Conservation (phyloP, 2,329 filamentous ascomycete genomes). For the Aureobasidium sp. region DNA sequence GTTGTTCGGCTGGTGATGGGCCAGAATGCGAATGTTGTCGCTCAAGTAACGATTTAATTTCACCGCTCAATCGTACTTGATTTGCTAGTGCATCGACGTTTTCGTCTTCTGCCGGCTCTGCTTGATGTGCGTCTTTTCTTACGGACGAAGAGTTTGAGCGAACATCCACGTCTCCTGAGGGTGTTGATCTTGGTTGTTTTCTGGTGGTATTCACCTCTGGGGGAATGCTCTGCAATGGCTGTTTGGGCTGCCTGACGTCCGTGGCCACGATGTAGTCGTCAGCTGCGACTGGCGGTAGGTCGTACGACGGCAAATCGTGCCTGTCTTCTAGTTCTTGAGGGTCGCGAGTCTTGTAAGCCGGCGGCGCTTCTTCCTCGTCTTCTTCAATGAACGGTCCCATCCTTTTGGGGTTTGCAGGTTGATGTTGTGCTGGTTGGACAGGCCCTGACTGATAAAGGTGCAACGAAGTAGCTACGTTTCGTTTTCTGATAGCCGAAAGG, state of each 20-base stretch:
- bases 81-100: background rate
- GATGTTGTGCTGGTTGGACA: background rate
- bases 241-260: background rate
- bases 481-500: conserved; percentile 25
- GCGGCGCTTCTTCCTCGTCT: conserved; percentile 19
- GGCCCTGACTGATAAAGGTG: conserved; percentile 14
- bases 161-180: background rate
- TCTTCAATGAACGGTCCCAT: conserved; percentile 23
- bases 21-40: conserved; percentile 7
- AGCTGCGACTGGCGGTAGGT: background rate
- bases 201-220: conserved; percentile 21
- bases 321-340: background rate
- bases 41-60: conserved; percentile 11
- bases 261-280: background rate
- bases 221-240: conserved; percentile 24
- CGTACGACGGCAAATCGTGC: background rate
- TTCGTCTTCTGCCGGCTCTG: background rate
- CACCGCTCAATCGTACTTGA: conserved; percentile 1
- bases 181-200: conserved; percentile 2
- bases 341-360: background rate
- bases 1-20: background rate
- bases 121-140: background rate
- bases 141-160: background rate
- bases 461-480: conserved; percentile 24
- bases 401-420: background rate